Evolutionary conservation across 1,284 basidiomycete species (phyloP), one percentile per base, ranked within the genome.

Genomic region (Ustilago trichophora): DNA sequence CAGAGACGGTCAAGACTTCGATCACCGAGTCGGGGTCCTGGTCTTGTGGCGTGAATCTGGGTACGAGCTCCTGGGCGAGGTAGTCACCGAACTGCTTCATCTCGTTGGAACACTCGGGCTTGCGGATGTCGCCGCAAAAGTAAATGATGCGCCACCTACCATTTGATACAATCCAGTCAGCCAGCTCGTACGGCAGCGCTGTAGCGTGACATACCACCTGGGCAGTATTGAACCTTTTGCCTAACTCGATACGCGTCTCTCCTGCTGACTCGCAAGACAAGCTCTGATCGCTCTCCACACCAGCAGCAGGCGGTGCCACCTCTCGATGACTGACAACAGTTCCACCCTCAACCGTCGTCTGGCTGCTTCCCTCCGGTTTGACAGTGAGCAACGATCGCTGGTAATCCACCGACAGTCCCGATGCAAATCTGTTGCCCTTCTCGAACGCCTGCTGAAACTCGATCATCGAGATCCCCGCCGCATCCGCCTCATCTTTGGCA

Each of bases 391-490:
- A 25, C 33, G 57, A 62, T 33, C 49, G 49, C 21, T 54, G 51
- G 19, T 68, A 68, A 19, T 63, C 48, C 8, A 68, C 55, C 21
- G 53, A 50, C 29, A 52, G 24, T 7, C 64, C 64, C 15, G 55
- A 59, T 0, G 58, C 53, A 16, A 68, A 68, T 3, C 58, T 37
- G n/a, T 58, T 58, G 2, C 52, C 52, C 29, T 46, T 52, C 24
- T 49, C 35, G 10, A 63, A 68, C 1, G 45, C 64, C 87, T 82
- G 81, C 24, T 88, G 78, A 76, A 91, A 88, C 52, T 88, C 84
- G 43, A 87, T 86, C 72, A 89, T 88, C 1, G 87, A 85, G 16
- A 91, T 86, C 21, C 89, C 90, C 36, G 87, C 86, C 32, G 85
- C 77, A 71, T 86, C 84, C 1, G 85, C 83, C 31, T 84, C 83